Evolutionary conservation across 2,329 filamentous ascomycete genomes (phyloP).

Genomic region (Dactylella cylindrospora): DNA sequence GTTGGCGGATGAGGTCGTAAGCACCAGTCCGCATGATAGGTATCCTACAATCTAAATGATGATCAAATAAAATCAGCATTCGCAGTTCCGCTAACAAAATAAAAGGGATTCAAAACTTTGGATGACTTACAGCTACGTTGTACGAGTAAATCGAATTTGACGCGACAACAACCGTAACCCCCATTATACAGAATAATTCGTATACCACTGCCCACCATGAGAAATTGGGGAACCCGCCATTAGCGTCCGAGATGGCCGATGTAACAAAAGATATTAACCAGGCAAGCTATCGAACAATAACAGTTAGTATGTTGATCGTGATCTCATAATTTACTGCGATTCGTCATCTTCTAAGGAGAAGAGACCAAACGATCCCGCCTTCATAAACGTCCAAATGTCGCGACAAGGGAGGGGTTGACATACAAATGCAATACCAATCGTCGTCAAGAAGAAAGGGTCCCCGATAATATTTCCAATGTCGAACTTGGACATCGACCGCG

Average conservation of each 20-base stretch:
- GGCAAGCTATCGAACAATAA: slow-evolving; percentile 66
- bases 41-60: slow-evolving; percentile 73
- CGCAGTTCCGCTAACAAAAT: background rate
- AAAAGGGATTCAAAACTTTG: background rate
- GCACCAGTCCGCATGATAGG: slow-evolving; percentile 76
- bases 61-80: slow-evolving; percentile 48
- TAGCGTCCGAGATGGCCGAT: slow-evolving; percentile 70
- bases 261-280: slow-evolving; percentile 92
- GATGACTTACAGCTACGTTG: slow-evolving; percentile 70
- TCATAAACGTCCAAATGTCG: too few relatives aligned
- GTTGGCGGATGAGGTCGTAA: slow-evolving; percentile 84
- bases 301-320: too few relatives aligned
- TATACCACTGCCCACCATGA: slow-evolving; percentile 90
- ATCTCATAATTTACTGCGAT: too few relatives aligned
- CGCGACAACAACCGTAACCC: slow-evolving; percentile 78
- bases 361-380: too few relatives aligned
- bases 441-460: slow-evolving; percentile 93
- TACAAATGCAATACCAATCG: slow-evolving; percentile 87
- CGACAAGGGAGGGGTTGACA: slow-evolving; percentile 53
- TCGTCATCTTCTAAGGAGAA: too few relatives aligned
- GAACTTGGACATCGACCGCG: slow-evolving; percentile 58
- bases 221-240: slow-evolving; percentile 72
- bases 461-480: slow-evolving; percentile 87
- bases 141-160: slow-evolving; percentile 84
- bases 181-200: slow-evolving; percentile 78